Evolutionary conservation across 257 asterid genomes (phyloP), one percentile per base, ranked within the genome.

Genomic region (Coffea eugenioides): DNA sequence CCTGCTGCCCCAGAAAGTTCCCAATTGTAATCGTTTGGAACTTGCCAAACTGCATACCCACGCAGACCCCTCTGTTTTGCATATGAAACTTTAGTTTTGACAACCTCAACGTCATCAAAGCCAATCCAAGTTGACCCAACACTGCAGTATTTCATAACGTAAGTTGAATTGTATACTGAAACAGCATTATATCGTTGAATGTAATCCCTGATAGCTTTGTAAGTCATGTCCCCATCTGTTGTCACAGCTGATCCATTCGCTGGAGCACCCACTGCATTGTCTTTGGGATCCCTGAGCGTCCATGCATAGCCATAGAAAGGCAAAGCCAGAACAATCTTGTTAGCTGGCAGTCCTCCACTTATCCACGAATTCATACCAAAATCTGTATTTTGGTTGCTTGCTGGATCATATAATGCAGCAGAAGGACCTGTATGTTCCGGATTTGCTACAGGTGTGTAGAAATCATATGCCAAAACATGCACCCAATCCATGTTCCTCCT

Each of bases 271-370:
- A 85, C 5, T 0, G 39, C 73, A 39, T 84, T 75, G 51, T 75
- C 51, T 10, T 73, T 68, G 31, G 91, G 79, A 75, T 88, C 75
- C 74, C 54, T 82, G 8, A 88, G 86, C 2, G 84, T 86, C 91
- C 91, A 85, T 0, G 87, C 89, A 77, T 83, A 87, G 39, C 90
- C 90, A 79, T 83, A 85, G 81, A 79, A 87, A 23, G 89, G 84
- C 74, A 87, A 54, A 51, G 87, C 90, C 27, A 87, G 65, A 46
- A 85, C 87, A 27, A 85, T 74, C 79, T 85, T 83, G 71, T 80
- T 82, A 27, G 90, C 82, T 36, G 88, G 88, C 34, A 87, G 69
- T 57, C 90, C 89, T 43, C 73, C 69, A 48, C 25, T 81, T 36
- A 85, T 83, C 90, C 90, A 87, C 43, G 76, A 75, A 75, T 68